Percentiles rank a stretch among this genome's conserved stretches.
phyloP scores from a whole-genome alignment of 768 basidiomycete species.

The Chalciporus sphaerocephalus region DNA sequence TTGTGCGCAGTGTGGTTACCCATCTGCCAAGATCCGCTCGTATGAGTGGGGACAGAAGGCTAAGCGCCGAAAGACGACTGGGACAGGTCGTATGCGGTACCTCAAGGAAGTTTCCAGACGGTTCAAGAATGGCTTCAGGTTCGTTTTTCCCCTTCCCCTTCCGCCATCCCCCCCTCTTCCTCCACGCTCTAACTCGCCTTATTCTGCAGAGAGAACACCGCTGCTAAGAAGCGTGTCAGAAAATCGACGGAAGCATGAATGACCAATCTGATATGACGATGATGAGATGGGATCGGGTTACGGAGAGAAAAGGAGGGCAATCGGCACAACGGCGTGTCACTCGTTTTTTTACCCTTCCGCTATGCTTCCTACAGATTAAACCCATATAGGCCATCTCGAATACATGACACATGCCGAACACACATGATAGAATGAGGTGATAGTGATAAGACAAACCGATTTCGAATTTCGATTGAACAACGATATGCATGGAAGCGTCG shows the following conservation, averaged over 20 bases:
- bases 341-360: constrained; percentile 3
- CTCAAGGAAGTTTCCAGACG: constrained; percentile 89
- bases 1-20: constrained; percentile 96
- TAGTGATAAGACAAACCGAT: neutral
- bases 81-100: constrained; percentile 93
- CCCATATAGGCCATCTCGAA: constrained; percentile 8
- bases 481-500: constrained; percentile 2
- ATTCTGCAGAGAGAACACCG: constrained; percentile 74
- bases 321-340: too few species aligned
- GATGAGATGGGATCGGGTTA: neutral
- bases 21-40: constrained; percentile 89
- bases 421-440: constrained; percentile 3
- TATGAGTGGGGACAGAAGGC: constrained; percentile 99
- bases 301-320: neutral
- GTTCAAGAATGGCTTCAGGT: constrained; percentile 99
- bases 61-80: constrained; percentile 99
- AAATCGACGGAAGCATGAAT: constrained; percentile 47
- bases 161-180: neutral
- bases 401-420: constrained; percentile 17
- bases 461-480: neutral
- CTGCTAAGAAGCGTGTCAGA: constrained; percentile 80
- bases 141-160: neutral
- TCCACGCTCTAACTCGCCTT: too few species aligned
- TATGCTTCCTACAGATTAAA: constrained; percentile 6
- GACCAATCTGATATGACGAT: neutral